Base-by-base conservation (phyloP, 768 basidiomycete species). In the Erythrobasidium yunnanense region DNA sequence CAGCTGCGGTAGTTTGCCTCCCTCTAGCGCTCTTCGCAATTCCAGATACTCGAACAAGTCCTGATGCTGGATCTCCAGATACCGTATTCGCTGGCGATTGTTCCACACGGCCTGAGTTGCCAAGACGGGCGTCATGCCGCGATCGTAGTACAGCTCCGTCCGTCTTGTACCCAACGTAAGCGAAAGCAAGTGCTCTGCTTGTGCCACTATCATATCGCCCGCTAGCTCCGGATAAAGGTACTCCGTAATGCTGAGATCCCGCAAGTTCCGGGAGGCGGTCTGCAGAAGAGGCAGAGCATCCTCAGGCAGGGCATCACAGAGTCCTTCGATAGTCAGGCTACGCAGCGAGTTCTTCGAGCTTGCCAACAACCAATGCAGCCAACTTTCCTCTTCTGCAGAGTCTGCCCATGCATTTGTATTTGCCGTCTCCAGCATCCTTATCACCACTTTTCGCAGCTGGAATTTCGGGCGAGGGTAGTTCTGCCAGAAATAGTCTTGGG, bases 71-170 rank as follows among this genome's bases (percentile, higher is more conserved):
- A 66, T 38, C 22, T 57, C 52, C 4, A 66, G 34, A 45, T 35
- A 66, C 15, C 65, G 29, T 15, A 45, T 18, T n/a, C 38, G 38
- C 6, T 66, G 11, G 29, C 49, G 46, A 50, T 66, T 58, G 18
- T 56, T 25, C 32, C 34, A 45, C 22, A 30, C 11, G 8, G 54
- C 22, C n/a, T 20, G 35, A 34, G 47, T 45, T 15, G 47, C 47
- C 27, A 66, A 32, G 23, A 35, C 32, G 23, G 65, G 55, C 33
- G 30, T 55, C 5, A 38, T 33, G 32, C 30, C 32, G n/a, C 11
- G 25, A 4, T 46, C 25, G 30, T 22, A 32, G 20, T 58, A 17
- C 13, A 52, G 50, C 27, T 52, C 20, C 27, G 13, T 22, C 11
- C 11, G 23, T 17, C 27, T 29, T 5, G 33, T 32, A 5, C 54